A percentile compares a stretch with the other conserved stretches of the same genome.
Evolutionary conservation across 2,329 filamentous ascomycete species (phyloP).

Genomic region (Metarhizium album): DNA sequence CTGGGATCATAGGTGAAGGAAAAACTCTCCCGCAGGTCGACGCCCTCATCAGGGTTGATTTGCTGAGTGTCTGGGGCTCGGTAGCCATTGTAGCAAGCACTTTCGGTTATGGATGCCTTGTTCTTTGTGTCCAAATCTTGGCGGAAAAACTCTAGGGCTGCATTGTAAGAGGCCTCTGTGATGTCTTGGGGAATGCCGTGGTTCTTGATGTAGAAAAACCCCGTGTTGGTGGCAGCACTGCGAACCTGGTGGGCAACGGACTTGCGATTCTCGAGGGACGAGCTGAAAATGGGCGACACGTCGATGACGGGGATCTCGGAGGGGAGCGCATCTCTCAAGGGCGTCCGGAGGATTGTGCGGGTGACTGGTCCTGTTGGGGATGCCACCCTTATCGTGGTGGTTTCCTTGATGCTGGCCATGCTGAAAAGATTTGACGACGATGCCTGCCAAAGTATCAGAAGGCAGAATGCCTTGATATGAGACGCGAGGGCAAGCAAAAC

Average conservation of each 20-base stretch:
- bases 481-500: no score
- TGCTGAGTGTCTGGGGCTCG: no score
- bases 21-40: slow-evolving; percentile 41
- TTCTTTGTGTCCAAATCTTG: no score
- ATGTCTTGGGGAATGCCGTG: slow-evolving; percentile 29
- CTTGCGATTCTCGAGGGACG: slow-evolving; percentile 23
- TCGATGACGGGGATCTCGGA: slow-evolving; percentile 45
- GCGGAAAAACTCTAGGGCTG: slow-evolving; percentile 34
- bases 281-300: slow-evolving; percentile 29
- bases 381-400: no score
- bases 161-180: slow-evolving; percentile 15
- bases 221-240: slow-evolving; percentile 35
- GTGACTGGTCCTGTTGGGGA: slow-evolving; percentile 27
- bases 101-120: no score
- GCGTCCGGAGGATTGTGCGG: slow-evolving; percentile 22
- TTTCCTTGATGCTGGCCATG: no score
- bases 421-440: no score
- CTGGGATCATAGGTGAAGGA: no score
- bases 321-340: slow-evolving; percentile 24
- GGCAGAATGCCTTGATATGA: no score
- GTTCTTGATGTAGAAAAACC: slow-evolving; percentile 45
- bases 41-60: slow-evolving; percentile 38
- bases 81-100: no score
- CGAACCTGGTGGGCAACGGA: slow-evolving; percentile 30
- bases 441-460: no score